phyloP scores from a whole-genome alignment of 148 eudicot species.

The Linanthus parryae region DNA sequence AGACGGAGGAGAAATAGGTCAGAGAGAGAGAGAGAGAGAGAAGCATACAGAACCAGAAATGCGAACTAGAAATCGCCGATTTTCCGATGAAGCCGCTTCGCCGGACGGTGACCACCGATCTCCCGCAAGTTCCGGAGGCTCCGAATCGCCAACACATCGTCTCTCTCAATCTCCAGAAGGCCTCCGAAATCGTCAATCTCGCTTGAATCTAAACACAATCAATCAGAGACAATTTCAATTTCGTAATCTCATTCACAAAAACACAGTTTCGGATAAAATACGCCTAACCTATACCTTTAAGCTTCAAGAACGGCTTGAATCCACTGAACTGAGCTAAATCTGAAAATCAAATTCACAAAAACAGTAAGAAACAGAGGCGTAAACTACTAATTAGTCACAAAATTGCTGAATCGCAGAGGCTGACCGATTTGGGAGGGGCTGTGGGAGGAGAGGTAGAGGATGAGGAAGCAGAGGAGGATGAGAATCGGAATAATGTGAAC shows the following conservation, averaged over 20 bases:
- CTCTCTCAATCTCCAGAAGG: conserved; percentile 19
- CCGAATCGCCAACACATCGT: conserved; percentile 35
- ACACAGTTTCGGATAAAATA: no score
- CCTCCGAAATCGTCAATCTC: conserved; percentile 14
- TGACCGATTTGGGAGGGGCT: conserved; percentile 65
- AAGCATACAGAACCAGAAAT: neutral
- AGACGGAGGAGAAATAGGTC: conserved; percentile 2
- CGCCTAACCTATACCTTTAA: conserved; percentile 24
- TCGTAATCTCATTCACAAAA: no score
- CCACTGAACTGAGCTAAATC: conserved; percentile 29
- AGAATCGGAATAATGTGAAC: conserved; percentile 70
- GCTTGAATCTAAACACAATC: conserved; percentile 16
- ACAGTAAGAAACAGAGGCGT: neutral
- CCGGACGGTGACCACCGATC: conserved; percentile 7
- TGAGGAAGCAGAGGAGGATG: conserved; percentile 54
- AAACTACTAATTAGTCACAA: neutral
- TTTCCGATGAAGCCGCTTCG: conserved; percentile 40
- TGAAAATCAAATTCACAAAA: conserved; percentile 5
- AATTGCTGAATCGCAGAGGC: neutral
- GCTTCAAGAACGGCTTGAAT: conserved; percentile 9
- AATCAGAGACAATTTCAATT: neutral
- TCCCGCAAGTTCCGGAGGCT: conserved; percentile 47
- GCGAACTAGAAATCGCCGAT: conserved; percentile 31
- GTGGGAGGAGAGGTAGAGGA: conserved; percentile 76
- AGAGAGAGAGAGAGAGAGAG: neutral